Conservation (phyloP, 148 eudicot genomes). For the Amaranthus palmeri region DNA sequence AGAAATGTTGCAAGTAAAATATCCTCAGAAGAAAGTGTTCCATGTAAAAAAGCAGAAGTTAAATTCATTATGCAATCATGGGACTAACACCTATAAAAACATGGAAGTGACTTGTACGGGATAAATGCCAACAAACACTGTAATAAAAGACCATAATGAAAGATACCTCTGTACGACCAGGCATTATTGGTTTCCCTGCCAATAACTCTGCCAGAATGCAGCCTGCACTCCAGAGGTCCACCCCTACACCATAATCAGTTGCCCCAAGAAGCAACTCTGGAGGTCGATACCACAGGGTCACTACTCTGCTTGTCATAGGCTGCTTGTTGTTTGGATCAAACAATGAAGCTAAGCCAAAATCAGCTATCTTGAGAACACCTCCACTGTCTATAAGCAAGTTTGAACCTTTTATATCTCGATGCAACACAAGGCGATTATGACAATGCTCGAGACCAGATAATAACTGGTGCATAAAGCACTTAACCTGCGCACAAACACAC, state of each 20-base stretch:
- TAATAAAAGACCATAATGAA: background rate
- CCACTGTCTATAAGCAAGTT: slow-evolving; percentile 68
- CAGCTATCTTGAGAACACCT: slow-evolving; percentile 79
- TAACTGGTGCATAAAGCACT: slow-evolving; percentile 79
- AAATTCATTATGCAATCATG: no score
- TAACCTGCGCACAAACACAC: slow-evolving; percentile 41
- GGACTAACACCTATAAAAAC: background rate
- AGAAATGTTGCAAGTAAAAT: no score
- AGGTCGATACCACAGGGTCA: slow-evolving; percentile 88
- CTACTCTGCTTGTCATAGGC: slow-evolving; percentile 85
- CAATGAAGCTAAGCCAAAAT: slow-evolving; percentile 77
- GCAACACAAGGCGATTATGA: slow-evolving; percentile 64
- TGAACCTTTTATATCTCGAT: slow-evolving; percentile 86
- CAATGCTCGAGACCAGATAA: slow-evolving; percentile 88
- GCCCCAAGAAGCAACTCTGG: slow-evolving; percentile 90
- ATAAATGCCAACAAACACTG: background rate
- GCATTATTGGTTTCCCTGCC: slow-evolving; percentile 86
- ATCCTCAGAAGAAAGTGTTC: no score
- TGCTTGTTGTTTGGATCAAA: slow-evolving; percentile 77
- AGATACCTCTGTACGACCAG: slow-evolving; percentile 84
- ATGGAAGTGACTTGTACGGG: background rate
- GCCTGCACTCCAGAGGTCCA: slow-evolving; percentile 90
- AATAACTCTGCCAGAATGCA: slow-evolving; percentile 80
- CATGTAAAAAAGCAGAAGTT: no score
- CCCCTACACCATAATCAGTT: slow-evolving; percentile 74